phyloP scores from a whole-genome alignment of 164 flowering plant genomes.

The Umbilicus rupestris region DNA sequence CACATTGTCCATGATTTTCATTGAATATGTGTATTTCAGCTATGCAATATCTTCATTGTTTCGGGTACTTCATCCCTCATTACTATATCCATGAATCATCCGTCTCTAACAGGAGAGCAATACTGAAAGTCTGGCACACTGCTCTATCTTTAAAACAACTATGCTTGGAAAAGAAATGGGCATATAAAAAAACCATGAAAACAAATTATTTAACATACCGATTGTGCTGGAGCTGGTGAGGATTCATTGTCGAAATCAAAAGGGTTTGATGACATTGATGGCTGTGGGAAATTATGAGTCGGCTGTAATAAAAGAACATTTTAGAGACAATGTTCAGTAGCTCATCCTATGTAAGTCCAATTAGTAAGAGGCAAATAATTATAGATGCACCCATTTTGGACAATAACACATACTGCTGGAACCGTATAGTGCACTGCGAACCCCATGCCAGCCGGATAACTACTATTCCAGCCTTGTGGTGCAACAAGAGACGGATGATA shows the following conservation, averaged over 20 bases:
- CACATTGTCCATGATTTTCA: too few relatives aligned
- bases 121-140: too few relatives aligned
- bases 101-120: not conserved
- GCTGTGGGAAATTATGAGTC: constrained; percentile 30
- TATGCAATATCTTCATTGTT: too few relatives aligned
- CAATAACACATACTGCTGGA: constrained; percentile 43
- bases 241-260: constrained; percentile 58
- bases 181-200: not conserved
- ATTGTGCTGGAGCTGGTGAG: constrained; percentile 35
- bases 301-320: constrained; percentile 41
- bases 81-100: not conserved
- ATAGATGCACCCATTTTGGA: too few relatives aligned
- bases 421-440: constrained; percentile 53
- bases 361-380: constrained; percentile 2
- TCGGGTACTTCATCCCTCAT: too few relatives aligned
- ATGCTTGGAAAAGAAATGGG: not conserved
- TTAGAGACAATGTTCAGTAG: constrained; percentile 1
- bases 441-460: constrained; percentile 47
- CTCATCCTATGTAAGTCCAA: not conserved
- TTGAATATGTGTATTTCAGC: too few relatives aligned
- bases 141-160: too few relatives aligned
- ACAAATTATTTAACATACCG: constrained; percentile 26
- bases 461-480: constrained; percentile 59
- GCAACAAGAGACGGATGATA: constrained; percentile 38
- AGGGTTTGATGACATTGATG: constrained; percentile 61